Conservation (phyloP, 495 filamentous ascomycete genomes). For the Tuber brumale region DNA sequence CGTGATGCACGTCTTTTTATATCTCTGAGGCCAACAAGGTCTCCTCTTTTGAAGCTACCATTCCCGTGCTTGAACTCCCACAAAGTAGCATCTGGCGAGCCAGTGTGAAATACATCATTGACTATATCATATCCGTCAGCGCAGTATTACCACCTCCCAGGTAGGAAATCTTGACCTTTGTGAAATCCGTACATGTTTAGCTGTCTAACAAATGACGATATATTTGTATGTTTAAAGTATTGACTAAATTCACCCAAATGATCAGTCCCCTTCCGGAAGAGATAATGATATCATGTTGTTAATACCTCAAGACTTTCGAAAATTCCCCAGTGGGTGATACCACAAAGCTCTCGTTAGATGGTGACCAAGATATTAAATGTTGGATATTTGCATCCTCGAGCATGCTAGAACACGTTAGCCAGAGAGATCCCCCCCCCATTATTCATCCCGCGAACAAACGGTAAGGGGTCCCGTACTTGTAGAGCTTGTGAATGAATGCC, state of each 20-base stretch:
- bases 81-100: conserved; percentile 85
- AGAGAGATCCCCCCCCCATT: neutral
- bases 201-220: conserved; percentile 95
- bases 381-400: conserved; percentile 87
- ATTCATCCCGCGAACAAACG: conserved; percentile 14
- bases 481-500: conserved; percentile 98
- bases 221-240: conserved; percentile 99
- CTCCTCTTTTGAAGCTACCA: conserved; percentile 92
- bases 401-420: conserved; percentile 63
- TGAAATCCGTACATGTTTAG: conserved; percentile 99
- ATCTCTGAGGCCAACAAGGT: conserved; percentile 82
- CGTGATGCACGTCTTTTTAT: conserved; percentile 96
- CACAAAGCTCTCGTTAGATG: conserved; percentile 89
- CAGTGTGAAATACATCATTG: conserved; percentile 97
- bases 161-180: conserved; percentile 63
- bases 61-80: conserved; percentile 99
- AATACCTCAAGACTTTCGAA: conserved; percentile 92
- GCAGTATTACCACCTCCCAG: neutral
- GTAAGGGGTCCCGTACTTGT: conserved; percentile 65
- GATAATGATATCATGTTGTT: conserved; percentile 22
- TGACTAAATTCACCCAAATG: conserved; percentile 49
- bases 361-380: conserved; percentile 93
- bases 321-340: conserved; percentile 97
- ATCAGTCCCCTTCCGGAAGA: conserved; percentile 30
- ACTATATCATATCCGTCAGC: conserved; percentile 51